Evolutionary conservation across 148 eudicot genomes (phyloP), one percentile per base, ranked within the genome.

Genomic region (Fagopyrum esculentum): DNA sequence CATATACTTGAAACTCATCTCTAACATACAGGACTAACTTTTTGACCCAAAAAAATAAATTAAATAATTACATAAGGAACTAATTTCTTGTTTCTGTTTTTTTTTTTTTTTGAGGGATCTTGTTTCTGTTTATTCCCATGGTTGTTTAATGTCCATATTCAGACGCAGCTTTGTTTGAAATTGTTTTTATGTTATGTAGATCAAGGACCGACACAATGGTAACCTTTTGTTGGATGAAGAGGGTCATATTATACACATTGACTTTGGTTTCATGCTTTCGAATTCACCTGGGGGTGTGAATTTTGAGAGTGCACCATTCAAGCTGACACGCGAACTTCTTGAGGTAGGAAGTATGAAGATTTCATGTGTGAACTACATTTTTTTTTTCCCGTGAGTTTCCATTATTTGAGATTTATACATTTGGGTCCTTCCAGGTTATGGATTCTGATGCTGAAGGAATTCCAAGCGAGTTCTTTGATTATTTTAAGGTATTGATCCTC

Each of bases 401-500:
- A 16, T 73, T 16, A 40, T 40, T 51, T 30, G 40, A 7, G 70
- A 66, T n/a, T 47, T 66, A 70, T 45, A n/a, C 49, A 45, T 75
- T 71, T 6, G 75, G 26, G 73, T 81, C 80, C 81, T 87, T 77
- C 54, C 82, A 96, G 99, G 97, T 96, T 79, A 96, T 96, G 99
- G 99, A 96, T 86, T 96, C 99, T 83, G 99, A 96, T 87, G 99
- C 99, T 56, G 99, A 96, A 82, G 98, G 99, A 56, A 83, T 92
- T 77, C 99, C 98, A 66, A 92, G 98, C 79, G 99, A 96, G 77
- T 92, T 96, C 74, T 96, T 96, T 77, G 97, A 96, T 85, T 96
- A 96, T 77, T 96, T 92, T 72, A 96, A 96, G 75, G 99, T 96
- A 84, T 66, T 74, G 76, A 75, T 77, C n/a, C 71, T 46, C 71